phyloP scores from a whole-genome alignment of 257 asterid genomes.

The Nicotiana knightiana region DNA sequence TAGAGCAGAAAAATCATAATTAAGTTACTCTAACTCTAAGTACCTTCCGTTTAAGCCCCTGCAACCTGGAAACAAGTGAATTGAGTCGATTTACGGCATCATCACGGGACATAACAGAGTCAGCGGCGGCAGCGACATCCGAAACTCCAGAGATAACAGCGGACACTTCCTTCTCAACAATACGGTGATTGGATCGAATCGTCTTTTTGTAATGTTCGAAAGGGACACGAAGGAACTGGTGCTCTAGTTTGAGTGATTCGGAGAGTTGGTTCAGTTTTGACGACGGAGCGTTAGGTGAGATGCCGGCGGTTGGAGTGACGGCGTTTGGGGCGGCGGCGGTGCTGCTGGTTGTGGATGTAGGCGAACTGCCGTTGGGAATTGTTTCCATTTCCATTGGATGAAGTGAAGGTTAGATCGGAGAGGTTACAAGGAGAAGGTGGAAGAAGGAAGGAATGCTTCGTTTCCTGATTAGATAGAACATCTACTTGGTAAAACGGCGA shows the following conservation, averaged over 20 bases:
- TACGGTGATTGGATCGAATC: conserved; percentile 90
- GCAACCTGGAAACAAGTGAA: conserved; percentile 77
- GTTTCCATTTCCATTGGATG: conserved; percentile 62
- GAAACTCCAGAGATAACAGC: conserved; percentile 60
- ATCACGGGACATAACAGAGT: conserved; percentile 25
- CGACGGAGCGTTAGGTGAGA: conserved; percentile 28
- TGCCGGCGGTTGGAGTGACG: background rate
- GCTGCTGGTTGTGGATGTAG: conserved; percentile 12
- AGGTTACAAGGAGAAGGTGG: background rate
- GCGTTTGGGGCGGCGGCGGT: conserved; percentile 11
- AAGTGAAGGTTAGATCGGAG: conserved; percentile 11
- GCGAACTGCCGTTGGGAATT: conserved; percentile 44
- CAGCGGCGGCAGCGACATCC: conserved; percentile 42
- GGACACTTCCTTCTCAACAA: conserved; percentile 78
- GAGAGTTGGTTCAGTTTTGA: conserved; percentile 50
- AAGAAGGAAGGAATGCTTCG: background rate
- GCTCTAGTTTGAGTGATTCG: conserved; percentile 79
- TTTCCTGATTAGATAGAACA: background rate
- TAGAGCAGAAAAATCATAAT: too few species aligned
- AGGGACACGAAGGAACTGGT: conserved; percentile 96
- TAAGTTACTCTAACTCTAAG: background rate
- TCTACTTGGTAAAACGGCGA: background rate
- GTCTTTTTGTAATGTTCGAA: conserved; percentile 91
- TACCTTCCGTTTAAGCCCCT: conserved; percentile 96
- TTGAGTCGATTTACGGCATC: conserved; percentile 69